Percentiles rank a stretch among this genome's conserved stretches.
Evolutionary conservation across 2,329 filamentous ascomycete species (phyloP).

Genomic region (Drechmeria coniospora): DNA sequence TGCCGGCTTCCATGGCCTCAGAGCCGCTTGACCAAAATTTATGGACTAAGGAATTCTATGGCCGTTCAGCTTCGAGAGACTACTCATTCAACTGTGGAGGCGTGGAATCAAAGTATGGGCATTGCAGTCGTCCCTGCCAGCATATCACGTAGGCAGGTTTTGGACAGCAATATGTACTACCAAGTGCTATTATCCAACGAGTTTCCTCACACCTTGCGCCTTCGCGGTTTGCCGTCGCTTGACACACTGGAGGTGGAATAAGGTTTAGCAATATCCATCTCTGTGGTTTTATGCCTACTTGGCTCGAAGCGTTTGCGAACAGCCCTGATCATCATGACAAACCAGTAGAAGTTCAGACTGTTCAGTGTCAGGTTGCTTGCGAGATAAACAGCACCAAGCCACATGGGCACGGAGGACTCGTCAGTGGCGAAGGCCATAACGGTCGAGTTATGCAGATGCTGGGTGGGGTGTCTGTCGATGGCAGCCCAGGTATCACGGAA

Average conservation of each 20-base stretch:
- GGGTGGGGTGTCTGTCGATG: conserved; percentile 22
- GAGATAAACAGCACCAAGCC: conserved; percentile 55
- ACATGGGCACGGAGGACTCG: conserved; percentile 43
- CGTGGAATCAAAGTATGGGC: too few relatives aligned
- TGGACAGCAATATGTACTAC: too few relatives aligned
- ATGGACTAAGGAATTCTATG: too few relatives aligned
- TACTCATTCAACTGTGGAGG: too few relatives aligned
- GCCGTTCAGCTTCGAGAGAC: too few relatives aligned
- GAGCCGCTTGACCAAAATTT: too few relatives aligned
- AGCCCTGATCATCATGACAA: conserved; percentile 71
- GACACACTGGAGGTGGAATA: conserved; percentile 14
- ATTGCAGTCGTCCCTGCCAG: too few relatives aligned
- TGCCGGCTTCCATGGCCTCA: too few relatives aligned
- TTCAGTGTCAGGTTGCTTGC: conserved; percentile 59
- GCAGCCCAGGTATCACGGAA: conserved; percentile 54
- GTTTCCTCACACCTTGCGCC: too few relatives aligned
- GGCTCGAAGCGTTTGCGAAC: conserved; percentile 61
- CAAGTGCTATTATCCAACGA: too few relatives aligned
- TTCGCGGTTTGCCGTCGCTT: conserved; percentile 7
- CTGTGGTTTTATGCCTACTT: conserved; percentile 14
- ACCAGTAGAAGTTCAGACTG: conserved; percentile 71
- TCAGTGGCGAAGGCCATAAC: conserved; percentile 30
- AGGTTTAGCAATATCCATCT: conserved; percentile 14
- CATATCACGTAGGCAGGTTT: too few relatives aligned
- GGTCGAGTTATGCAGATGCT: conserved; percentile 7